Conservation (phyloP, 2,329 filamentous ascomycete species). For the Venturia pyrina region DNA sequence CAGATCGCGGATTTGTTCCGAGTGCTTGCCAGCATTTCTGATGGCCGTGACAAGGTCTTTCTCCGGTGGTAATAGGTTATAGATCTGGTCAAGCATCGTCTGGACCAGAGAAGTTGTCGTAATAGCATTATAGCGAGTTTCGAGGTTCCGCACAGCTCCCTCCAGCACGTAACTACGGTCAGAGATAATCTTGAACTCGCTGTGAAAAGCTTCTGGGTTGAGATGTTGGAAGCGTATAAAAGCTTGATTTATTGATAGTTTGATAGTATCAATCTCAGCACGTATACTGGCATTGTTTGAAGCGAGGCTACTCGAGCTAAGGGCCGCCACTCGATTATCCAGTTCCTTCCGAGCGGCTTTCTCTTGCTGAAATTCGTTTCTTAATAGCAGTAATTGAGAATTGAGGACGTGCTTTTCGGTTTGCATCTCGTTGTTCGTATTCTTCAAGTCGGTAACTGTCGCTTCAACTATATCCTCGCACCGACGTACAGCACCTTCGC, state of each 20-base stretch:
- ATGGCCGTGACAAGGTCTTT: neutral
- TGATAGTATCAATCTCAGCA: neutral
- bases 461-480: neutral
- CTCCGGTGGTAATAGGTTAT: neutral
- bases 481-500: neutral
- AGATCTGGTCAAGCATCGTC: neutral
- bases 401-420: neutral
- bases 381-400: neutral
- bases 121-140: neutral
- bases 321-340: neutral
- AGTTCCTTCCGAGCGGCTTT: neutral
- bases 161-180: neutral
- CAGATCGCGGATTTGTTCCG: neutral
- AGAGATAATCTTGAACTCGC: neutral
- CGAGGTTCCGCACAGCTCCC: neutral
- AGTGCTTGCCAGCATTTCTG: neutral
- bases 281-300: neutral
- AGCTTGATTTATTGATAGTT: neutral
- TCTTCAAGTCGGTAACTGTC: neutral
- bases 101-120: neutral
- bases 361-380: neutral
- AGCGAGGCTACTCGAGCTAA: too few relatives aligned
- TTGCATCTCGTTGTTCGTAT: neutral
- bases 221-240: neutral
- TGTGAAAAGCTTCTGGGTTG: neutral